Conservation (phyloP, 306 rosid species). For the Fagus sylvatica region DNA sequence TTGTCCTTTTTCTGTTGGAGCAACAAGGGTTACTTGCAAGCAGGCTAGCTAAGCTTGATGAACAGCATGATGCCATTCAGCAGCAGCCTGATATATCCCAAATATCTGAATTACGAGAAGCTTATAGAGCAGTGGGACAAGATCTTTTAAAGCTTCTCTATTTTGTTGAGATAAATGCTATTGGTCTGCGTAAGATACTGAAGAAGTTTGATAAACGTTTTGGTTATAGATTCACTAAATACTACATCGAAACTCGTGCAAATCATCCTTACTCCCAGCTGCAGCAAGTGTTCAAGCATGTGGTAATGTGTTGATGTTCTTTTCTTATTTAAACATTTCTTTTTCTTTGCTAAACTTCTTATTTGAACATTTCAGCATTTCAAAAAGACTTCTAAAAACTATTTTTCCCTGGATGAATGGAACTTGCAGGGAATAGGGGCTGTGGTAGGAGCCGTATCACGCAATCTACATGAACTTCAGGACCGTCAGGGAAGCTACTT, state of each 20-base stretch:
- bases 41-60: constrained; percentile 74
- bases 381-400: constrained; percentile 1
- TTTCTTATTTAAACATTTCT: not conserved
- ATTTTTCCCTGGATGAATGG: constrained; percentile 19
- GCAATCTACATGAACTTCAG: constrained; percentile 97
- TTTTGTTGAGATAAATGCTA: constrained; percentile 89
- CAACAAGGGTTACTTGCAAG: constrained; percentile 98
- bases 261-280: constrained; percentile 98
- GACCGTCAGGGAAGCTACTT: constrained; percentile 96
- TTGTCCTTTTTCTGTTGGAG: constrained; percentile 92
- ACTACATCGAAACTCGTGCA: constrained; percentile 93
- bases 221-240: constrained; percentile 86
- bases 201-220: constrained; percentile 98
- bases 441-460: constrained; percentile 97
- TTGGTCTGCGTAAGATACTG: constrained; percentile 97
- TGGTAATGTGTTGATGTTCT: constrained; percentile 60
- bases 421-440: constrained; percentile 85
- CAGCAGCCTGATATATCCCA: constrained; percentile 77
- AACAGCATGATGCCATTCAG: constrained; percentile 61
- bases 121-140: constrained; percentile 74
- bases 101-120: constrained; percentile 71
- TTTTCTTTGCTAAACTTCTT: too few species aligned
- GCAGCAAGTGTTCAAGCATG: constrained; percentile 99
- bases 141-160: constrained; percentile 84
- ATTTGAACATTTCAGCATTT: constrained; percentile 1